Evolutionary conservation across 2,329 filamentous ascomycete genomes (phyloP), one percentile per base, ranked within the genome.

Genomic region (Coniochaeta pulveracea): DNA sequence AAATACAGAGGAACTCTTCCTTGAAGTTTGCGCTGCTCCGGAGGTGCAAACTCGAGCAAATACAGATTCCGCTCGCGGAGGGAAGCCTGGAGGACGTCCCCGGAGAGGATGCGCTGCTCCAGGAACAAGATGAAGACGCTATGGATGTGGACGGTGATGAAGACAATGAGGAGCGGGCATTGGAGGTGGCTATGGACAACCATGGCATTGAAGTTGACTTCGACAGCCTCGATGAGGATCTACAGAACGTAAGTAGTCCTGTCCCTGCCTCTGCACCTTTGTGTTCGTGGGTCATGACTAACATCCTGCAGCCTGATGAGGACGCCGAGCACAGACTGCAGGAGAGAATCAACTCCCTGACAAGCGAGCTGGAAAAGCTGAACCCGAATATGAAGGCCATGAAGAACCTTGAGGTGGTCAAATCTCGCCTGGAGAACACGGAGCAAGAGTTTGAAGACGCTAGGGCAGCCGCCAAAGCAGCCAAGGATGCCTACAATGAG

Each of bases 361-460:
- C 78, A 27, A 64, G 70, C 19, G 84, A 94, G 45, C 73, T 98
- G 14, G 86, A 94, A 51, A 94, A 94, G 58, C 79, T 96, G 56
- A 88, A 91, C 40, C 91, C 91, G 17, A 96, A 98, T 56, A 93
- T 94, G 76, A 85, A 89, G 47, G 91, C 89, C 7, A 85, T 88
- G 57, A 86, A 96, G 51, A 83, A 89, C 32, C 69, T 98, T 5
- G 84, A 91, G 50, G 80, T 77, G 15, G 88, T 93, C 7, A 83
- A 93, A 54, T 72, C 76, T 33, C 79, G 88, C 39, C 77, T 95
- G 16, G 79, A 84, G 42, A 72, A 79, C 38, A 89, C 85, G 2
- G 88, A 95, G 47, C 77, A 84, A 46, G 88, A 95, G 46, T 96
- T 88, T 50, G 85, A 93, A 44, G 76, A 85, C 42, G 83, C 89